phyloP scores from a whole-genome alignment of 2,329 filamentous ascomycete genomes.

The Aspergillus chevalieri region DNA sequence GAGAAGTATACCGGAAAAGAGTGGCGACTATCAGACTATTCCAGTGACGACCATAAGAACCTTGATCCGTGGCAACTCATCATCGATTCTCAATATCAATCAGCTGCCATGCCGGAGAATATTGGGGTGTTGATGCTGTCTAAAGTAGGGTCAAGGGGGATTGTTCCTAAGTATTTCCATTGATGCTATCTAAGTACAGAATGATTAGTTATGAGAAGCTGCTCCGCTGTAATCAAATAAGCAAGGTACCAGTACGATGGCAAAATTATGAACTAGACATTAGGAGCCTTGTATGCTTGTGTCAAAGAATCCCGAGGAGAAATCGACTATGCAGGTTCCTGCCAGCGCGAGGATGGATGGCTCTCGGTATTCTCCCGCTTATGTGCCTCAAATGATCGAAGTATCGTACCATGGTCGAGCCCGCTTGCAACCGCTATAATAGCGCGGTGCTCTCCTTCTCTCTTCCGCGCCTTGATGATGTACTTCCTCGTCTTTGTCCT shows the following conservation, averaged over 20 bases:
- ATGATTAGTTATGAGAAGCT: too few species aligned
- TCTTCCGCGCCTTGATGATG: conserved; percentile 16
- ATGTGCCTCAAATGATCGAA: conserved; percentile 8
- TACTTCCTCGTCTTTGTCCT: conserved; percentile 19
- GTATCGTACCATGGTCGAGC: conserved; percentile 1
- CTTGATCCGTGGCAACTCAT: too few species aligned
- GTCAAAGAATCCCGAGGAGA: too few species aligned
- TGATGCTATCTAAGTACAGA: neutral
- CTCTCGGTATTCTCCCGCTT: conserved; percentile 1
- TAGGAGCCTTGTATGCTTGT: neutral
- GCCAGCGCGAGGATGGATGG: too few species aligned
- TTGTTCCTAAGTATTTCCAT: conserved; percentile 23
- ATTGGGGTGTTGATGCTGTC: conserved; percentile 32
- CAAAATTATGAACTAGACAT: neutral
- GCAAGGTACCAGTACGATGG: neutral
- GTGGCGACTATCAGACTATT: too few species aligned
- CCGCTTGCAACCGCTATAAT: conserved; percentile 1
- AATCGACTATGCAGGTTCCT: too few species aligned
- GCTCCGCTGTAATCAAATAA: too few species aligned
- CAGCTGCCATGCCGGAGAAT: conserved; percentile 28
- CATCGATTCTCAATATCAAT: neutral
- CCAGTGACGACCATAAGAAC: too few species aligned
- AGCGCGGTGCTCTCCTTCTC: conserved; percentile 13
- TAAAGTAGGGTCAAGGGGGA: conserved; percentile 30
- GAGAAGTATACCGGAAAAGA: too few species aligned